These are phyloP conservation scores for Silene vulgaris DNA, from an alignment of 179 eudicot species.

Conservation along the genomic window DNA sequence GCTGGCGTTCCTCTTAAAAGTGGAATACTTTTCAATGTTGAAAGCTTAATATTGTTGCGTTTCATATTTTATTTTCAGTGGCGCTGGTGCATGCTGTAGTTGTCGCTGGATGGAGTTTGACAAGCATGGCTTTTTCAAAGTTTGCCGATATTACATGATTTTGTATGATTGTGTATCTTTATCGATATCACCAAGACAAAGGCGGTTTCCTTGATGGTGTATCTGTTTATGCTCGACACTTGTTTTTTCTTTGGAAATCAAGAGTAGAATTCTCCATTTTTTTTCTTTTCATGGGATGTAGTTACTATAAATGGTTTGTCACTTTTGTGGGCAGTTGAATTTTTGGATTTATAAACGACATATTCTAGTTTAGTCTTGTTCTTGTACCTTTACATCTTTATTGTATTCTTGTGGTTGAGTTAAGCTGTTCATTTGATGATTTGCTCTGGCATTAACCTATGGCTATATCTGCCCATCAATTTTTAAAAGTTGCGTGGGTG, in stretches of 20 bases:
- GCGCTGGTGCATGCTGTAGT: not conserved
- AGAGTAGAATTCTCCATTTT: not conserved
- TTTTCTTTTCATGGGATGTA: not conserved
- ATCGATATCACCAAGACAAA: not conserved
- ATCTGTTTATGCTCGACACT: not conserved
- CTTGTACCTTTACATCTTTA: no score
- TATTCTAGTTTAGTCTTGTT: not conserved
- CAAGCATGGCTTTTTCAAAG: not conserved
- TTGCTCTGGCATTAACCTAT: no score
- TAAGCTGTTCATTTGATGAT: no score
- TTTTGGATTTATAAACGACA: not conserved
- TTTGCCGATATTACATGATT: not conserved
- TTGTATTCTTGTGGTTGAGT: no score
- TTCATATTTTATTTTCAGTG: not conserved
- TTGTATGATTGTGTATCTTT: not conserved
- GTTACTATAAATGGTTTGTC: constrained; percentile 8
- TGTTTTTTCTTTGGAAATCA: not conserved
- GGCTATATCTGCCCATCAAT: no score
- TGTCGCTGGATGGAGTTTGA: not conserved
- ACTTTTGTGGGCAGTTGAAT: not conserved
- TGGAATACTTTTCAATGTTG: not conserved
- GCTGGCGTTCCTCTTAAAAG: not conserved
- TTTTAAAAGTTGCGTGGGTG: no score
- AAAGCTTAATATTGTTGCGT: not conserved
- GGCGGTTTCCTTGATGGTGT: constrained; percentile 4